A percentile compares a stretch with the other conserved stretches of the same genome.
These are phyloP conservation scores for Cerioporus squamosus DNA, from an alignment of 1,284 basidiomycete genomes.

Conservation along the genomic window DNA sequence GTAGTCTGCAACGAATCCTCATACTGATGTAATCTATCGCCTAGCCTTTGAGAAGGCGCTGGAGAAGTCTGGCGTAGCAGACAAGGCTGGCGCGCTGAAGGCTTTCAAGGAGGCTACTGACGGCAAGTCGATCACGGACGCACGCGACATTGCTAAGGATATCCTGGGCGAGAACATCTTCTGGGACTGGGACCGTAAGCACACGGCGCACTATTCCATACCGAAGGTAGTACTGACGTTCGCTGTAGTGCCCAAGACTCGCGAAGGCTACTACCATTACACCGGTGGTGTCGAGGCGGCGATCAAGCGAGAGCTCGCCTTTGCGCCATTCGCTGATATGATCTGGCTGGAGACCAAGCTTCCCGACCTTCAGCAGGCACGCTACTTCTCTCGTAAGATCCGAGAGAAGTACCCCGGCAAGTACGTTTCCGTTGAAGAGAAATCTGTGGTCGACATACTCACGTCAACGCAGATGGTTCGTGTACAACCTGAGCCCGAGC, in stretches of 20 bases:
- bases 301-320: conserved; percentile 81
- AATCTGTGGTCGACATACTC: no score
- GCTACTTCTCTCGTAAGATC: conserved; percentile 79
- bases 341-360: conserved; percentile 92
- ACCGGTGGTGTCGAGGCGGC: conserved; percentile 85
- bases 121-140: conserved; percentile 78
- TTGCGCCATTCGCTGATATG: conserved; percentile 84
- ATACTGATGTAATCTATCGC: background rate
- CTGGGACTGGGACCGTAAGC: conserved; percentile 89
- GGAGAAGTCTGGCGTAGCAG: conserved; percentile 44
- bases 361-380: conserved; percentile 82
- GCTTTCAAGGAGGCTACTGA: conserved; percentile 62
- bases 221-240: background rate
- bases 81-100: conserved; percentile 62
- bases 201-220: background rate
- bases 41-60: conserved; percentile 69
- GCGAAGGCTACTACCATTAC: conserved; percentile 93
- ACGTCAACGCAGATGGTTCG: conserved; percentile 63
- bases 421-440: conserved; percentile 33
- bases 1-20: no score
- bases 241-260: conserved; percentile 76
- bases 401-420: conserved; percentile 76
- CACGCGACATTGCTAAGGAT: conserved; percentile 73
- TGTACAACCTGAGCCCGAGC: conserved; percentile 94
- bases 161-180: conserved; percentile 72